Evolutionary conservation across 768 basidiomycete species (phyloP).

Genomic region (Suillus paluster): DNA sequence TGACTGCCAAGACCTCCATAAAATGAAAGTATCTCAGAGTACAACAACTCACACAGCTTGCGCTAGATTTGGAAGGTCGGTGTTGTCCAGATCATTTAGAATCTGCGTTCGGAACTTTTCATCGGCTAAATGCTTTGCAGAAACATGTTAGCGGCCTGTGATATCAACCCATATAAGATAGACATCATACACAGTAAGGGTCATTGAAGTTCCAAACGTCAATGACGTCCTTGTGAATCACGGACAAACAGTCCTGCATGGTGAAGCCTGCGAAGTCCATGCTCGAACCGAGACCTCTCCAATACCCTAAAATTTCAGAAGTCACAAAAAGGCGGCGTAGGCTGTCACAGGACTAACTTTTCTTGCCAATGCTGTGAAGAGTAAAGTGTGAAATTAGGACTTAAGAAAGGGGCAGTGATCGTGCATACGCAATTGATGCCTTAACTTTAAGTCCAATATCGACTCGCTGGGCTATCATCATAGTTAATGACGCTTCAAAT

Average conservation of each 20-base stretch:
- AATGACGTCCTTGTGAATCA: constrained; percentile 22
- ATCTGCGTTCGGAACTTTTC: constrained; percentile 8
- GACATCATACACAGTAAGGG: constrained; percentile 5
- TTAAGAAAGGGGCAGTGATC: not conserved
- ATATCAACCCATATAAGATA: not conserved
- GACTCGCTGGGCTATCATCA: constrained; percentile 9
- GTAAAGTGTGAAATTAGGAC: not conserved
- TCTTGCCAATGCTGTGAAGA: constrained; percentile 10
- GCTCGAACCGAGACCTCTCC: constrained; percentile 18
- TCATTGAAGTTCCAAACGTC: constrained; percentile 23
- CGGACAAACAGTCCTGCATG: constrained; percentile 15
- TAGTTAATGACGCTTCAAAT: constrained; percentile 1
- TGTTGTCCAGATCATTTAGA: constrained; percentile 5
- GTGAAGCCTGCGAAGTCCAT: constrained; percentile 12
- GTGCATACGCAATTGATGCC: constrained; percentile 7
- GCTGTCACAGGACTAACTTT: not conserved
- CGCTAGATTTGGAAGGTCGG: not conserved
- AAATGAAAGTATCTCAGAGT: not conserved
- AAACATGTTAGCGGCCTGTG: not conserved
- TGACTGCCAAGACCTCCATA: not conserved
- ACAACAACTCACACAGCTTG: constrained; percentile 2
- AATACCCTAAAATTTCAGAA: constrained; percentile 16
- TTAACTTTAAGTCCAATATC: constrained; percentile 10
- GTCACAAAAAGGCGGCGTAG: not conserved
- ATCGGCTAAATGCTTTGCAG: constrained; percentile 6